Evolutionary conservation across 2,329 filamentous ascomycete species (phyloP).

Genomic region (Nigrospora osmanthi): DNA sequence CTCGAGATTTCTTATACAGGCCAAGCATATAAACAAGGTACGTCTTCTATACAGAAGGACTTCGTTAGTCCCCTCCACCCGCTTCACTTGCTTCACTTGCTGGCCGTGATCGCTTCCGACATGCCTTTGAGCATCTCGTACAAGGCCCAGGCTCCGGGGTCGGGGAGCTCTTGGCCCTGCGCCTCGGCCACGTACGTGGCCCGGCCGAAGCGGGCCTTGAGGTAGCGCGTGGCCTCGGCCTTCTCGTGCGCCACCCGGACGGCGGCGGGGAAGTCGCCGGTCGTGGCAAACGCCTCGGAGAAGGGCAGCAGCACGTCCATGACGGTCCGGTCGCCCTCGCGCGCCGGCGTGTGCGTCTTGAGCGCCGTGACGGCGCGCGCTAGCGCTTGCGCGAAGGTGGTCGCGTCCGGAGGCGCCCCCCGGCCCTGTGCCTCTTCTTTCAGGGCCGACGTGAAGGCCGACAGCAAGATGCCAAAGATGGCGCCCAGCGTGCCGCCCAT

Average conservation of each 20-base stretch:
- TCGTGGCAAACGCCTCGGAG: slow-evolving; percentile 8
- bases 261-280: slow-evolving; percentile 23
- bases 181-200: slow-evolving; percentile 20
- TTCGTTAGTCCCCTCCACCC: too few relatives aligned
- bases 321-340: slow-evolving; percentile 17
- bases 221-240: slow-evolving; percentile 16
- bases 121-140: slow-evolving; percentile 14
- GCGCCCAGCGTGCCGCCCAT: slow-evolving; percentile 29
- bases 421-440: not conserved
- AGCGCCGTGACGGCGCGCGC: slow-evolving; percentile 12
- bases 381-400: slow-evolving; percentile 11
- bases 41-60: too few relatives aligned
- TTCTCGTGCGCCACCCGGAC: slow-evolving; percentile 23
- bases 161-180: slow-evolving; percentile 17
- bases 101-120: slow-evolving; percentile 1
- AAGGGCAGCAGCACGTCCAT: slow-evolving; percentile 15
- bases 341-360: slow-evolving; percentile 15
- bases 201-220: slow-evolving; percentile 18
- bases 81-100: not conserved
- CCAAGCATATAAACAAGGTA: too few relatives aligned
- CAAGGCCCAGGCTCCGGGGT: slow-evolving; percentile 22
- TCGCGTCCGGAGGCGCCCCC: not conserved
- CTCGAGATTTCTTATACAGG: too few relatives aligned
- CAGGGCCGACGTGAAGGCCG: slow-evolving; percentile 12
- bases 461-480: slow-evolving; percentile 20